Evolutionary conservation across 2,329 filamentous ascomycete species (phyloP).

Genomic region (Aspergillus unguis): DNA sequence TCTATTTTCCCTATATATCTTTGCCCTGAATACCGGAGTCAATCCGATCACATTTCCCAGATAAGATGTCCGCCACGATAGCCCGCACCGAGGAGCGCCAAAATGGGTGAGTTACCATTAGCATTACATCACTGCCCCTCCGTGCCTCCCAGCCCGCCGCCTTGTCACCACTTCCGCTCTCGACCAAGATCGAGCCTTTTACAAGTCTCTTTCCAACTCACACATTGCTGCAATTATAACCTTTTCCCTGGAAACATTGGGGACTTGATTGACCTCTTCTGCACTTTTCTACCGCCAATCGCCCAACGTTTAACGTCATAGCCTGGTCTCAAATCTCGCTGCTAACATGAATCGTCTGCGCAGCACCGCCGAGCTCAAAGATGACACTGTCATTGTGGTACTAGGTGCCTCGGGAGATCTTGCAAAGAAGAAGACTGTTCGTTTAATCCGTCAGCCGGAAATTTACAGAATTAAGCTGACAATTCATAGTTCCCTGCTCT

Average conservation of each 20-base stretch:
- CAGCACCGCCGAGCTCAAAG: slow-evolving; percentile 92
- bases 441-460: slow-evolving; percentile 28
- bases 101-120: slow-evolving; percentile 46
- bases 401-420: slow-evolving; percentile 96
- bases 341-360: slow-evolving; percentile 40
- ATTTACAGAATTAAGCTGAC: slow-evolving; percentile 19
- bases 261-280: slow-evolving; percentile 1
- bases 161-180: slow-evolving; percentile 8
- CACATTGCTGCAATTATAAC: not conserved
- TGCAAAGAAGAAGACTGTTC: slow-evolving; percentile 98
- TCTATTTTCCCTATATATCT: slow-evolving; percentile 11
- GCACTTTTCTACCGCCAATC: slow-evolving; percentile 1
- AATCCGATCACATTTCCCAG: slow-evolving; percentile 2
- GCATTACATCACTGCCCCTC: slow-evolving; percentile 37
- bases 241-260: not conserved
- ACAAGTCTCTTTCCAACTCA: not conserved
- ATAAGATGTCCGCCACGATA: slow-evolving; percentile 51
- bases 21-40: slow-evolving; percentile 13
- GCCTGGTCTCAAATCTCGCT: slow-evolving; percentile 9
- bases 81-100: slow-evolving; percentile 49
- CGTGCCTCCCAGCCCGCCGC: slow-evolving; percentile 17
- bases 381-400: slow-evolving; percentile 95
- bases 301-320: not conserved
- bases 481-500: slow-evolving; percentile 79
- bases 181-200: slow-evolving; percentile 1